Evolutionary conservation across 164 flowering plant genomes (phyloP), one percentile per base, ranked within the genome.

Genomic region (Berberis vulgaris): DNA sequence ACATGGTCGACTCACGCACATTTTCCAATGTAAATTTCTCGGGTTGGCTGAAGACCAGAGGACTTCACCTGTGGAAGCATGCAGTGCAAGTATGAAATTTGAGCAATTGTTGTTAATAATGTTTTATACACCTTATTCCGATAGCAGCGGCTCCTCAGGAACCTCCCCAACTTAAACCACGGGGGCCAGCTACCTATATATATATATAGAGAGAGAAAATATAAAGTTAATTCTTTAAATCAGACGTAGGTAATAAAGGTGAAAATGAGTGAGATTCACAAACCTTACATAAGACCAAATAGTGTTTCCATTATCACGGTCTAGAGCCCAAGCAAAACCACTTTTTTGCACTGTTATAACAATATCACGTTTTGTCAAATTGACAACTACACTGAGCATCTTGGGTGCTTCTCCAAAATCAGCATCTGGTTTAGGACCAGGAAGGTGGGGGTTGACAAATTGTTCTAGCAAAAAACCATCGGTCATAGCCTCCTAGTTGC

Each of bases 391-490:
- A 5, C 45, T 74, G 3, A 82, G 64, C 68, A 82, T 52, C 84
- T 82, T 78, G 0, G 86, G 86, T 3, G 81, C 84, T 67, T 79
- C 84, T 40, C 83, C 83, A 49, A 84, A 82, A 43, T 82, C 84
- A 0, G 84, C 86, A 72, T 82, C 86, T 44, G 65, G 2, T 65
- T 82, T 84, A 0, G 86, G 84, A 9, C 84, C 83, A 4, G 78
- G 76, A 0, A 82, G 83, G 58, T 84, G 56, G 59, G 79, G 3
- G 59, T 26, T 41, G 73, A 69, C 1, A 70, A 72, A 44, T 69
- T 63, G 41, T 62, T 62, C 54, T 83, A 81, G 0, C 69, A 75
- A 38, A 71, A 56, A 57, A 77, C 59, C 59, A 56, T 56, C n/a
- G 1, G 11, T 50, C 54, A n/a, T 50, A 50, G 3, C 2, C 54